Evolutionary conservation across 192 early-diverging fungal species (phyloP).

Genomic region (Backusella tarrabulga): DNA sequence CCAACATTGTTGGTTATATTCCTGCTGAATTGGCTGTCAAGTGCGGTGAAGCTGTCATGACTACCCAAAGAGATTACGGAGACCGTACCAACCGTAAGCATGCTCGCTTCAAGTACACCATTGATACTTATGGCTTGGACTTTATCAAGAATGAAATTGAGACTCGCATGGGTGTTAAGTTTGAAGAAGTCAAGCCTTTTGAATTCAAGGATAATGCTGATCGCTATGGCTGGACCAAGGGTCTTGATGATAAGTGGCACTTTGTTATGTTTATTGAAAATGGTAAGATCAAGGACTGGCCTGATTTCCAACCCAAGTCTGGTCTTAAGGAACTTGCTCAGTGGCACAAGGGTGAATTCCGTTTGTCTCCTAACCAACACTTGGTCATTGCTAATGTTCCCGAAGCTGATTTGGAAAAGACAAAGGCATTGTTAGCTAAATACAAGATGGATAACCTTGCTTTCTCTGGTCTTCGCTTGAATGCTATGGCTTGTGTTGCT

Average conservation of each 20-base stretch:
- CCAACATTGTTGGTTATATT: constrained; percentile 74
- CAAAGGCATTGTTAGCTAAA: constrained; percentile 65
- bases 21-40: constrained; percentile 75
- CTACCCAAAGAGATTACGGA: constrained; percentile 92
- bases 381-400: constrained; percentile 79
- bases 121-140: constrained; percentile 90
- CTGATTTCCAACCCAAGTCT: constrained; percentile 69
- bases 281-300: constrained; percentile 85
- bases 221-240: constrained; percentile 90
- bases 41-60: constrained; percentile 89
- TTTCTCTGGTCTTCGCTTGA: constrained; percentile 77
- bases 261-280: constrained; percentile 93
- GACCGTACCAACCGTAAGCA: constrained; percentile 98
- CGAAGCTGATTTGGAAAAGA: constrained; percentile 69
- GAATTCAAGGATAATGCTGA: constrained; percentile 88
- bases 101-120: constrained; percentile 97
- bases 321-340: constrained; percentile 79
- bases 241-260: constrained; percentile 63
- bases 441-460: constrained; percentile 83
- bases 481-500: constrained; percentile 95
- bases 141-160: constrained; percentile 92
- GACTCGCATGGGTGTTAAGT: constrained; percentile 68
- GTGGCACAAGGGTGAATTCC: constrained; percentile 74
- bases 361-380: constrained; percentile 92
- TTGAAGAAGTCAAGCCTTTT: constrained; percentile 69